phyloP scores from a whole-genome alignment of 495 filamentous ascomycete genomes.

The Pyronema omphalodes region DNA sequence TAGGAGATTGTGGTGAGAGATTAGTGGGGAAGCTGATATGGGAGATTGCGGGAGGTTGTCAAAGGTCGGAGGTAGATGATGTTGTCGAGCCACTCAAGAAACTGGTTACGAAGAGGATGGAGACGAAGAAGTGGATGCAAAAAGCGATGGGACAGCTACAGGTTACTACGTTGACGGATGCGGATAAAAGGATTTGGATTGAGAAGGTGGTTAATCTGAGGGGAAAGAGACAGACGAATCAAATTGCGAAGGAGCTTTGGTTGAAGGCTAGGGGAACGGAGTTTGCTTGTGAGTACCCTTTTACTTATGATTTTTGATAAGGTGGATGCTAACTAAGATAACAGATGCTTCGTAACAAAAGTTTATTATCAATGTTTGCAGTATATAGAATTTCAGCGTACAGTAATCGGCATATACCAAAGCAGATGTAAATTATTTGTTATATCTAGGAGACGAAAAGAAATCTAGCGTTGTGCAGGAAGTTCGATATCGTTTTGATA shows the following conservation, averaged over 20 bases:
- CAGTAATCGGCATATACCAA: no score
- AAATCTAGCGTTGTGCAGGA: no score
- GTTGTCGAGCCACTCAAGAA: constrained; percentile 63
- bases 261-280: constrained; percentile 22
- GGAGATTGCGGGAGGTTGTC: constrained; percentile 54
- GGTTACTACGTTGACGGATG: constrained; percentile 42
- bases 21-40: constrained; percentile 24
- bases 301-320: background rate
- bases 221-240: constrained; percentile 19
- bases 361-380: no score
- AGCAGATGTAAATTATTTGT: no score
- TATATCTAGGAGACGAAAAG: no score
- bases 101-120: constrained; percentile 45
- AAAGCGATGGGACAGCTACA: constrained; percentile 33
- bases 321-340: background rate
- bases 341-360: background rate
- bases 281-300: constrained; percentile 17
- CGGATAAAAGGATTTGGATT: constrained; percentile 43
- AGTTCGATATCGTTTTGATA: no score
- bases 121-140: constrained; percentile 42
- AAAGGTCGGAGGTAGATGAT: constrained; percentile 58
- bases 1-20: constrained; percentile 13
- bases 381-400: no score
- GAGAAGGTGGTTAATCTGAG: constrained; percentile 35
- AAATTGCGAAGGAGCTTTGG: constrained; percentile 24